Base-by-base conservation (phyloP, 148 eudicot species). In the Rhododendron kiyosumense region DNA sequence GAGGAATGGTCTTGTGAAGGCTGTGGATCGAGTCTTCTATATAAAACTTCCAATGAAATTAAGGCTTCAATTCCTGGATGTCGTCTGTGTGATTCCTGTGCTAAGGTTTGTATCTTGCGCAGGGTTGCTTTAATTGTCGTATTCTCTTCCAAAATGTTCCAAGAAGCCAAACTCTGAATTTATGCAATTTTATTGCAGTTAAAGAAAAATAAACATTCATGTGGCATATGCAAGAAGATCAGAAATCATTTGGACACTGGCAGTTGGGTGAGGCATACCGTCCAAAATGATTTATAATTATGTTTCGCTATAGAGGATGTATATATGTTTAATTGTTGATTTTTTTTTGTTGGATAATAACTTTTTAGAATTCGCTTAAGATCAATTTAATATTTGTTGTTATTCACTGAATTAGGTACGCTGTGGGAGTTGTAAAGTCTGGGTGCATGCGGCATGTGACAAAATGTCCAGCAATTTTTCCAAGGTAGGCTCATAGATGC, bases 371-470 rank as follows among this genome's bases (percentile, higher is more conserved):
- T 78, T 84, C 28, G 38, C 8, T 80, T 57, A 57, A 65, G 15
- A 59, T 15, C 26, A 54, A 54, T 74, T 86, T 51, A 84, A 11
- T 77, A 20, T 59, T 83, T 13, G 5, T 71, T 30, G 81, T 84
- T 87, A 8, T 81, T 63, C 11, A 83, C 32, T 87, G 84, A 51
- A 79, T 85, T 80, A 94, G 97, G 92, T 94, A 81, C 89, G 93
- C 41, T 94, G 97, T 79, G 93, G 93, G 89, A 93, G 95, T 73
- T 94, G 97, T 89, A 93, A 94, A 90, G 88, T 92, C 84, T 92
- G 97, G 97, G 91, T 94, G 81, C 97, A 94, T 76, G 94, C 93
- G 30, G 94, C 93, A 82, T 94, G 97, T 88, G 97, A 93, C 89
- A 93, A 86, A 90, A 93, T 92, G n/a, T 90, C 94, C 43, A 87